Evolutionary conservation across 2,329 filamentous ascomycete genomes (phyloP).

Genomic region (Nakataea oryzae): DNA sequence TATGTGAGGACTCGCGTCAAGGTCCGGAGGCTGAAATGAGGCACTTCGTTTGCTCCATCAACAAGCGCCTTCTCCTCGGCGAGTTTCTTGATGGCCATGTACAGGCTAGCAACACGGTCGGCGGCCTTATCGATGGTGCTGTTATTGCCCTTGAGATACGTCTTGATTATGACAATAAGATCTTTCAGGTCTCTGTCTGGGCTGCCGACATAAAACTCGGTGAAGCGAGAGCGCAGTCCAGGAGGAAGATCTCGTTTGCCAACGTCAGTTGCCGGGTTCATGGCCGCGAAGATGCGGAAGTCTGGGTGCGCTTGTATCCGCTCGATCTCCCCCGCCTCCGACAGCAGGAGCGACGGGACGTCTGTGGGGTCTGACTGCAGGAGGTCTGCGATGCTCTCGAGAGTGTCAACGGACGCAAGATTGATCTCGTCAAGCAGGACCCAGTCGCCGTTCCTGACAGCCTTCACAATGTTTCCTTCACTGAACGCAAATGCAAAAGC

Average conservation of each 20-base stretch:
- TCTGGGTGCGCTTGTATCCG: slow-evolving; percentile 81
- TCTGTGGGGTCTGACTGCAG: slow-evolving; percentile 62
- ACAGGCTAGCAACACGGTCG: slow-evolving; percentile 75
- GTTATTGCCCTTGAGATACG: slow-evolving; percentile 67
- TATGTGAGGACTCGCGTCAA: slow-evolving; percentile 85
- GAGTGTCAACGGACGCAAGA: slow-evolving; percentile 82
- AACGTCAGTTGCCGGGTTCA: slow-evolving; percentile 97
- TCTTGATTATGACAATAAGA: slow-evolving; percentile 76
- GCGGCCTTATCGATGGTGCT: slow-evolving; percentile 62
- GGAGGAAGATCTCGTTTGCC: slow-evolving; percentile 90
- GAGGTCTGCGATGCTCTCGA: slow-evolving; percentile 88
- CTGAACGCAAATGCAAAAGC: slow-evolving; percentile 90
- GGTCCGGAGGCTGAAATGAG: slow-evolving; percentile 93
- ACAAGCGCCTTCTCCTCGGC: slow-evolving; percentile 77
- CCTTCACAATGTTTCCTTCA: slow-evolving; percentile 92
- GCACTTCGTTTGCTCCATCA: slow-evolving; percentile 90
- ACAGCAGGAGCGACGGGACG: slow-evolving; percentile 73
- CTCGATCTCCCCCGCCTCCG: slow-evolving; percentile 89
- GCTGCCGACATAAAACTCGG: slow-evolving; percentile 87
- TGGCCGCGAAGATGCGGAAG: slow-evolving; percentile 94
- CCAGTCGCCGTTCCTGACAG: slow-evolving; percentile 94
- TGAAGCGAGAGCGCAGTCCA: slow-evolving; percentile 84
- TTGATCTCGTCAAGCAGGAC: slow-evolving; percentile 96
- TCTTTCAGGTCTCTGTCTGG: slow-evolving; percentile 83
- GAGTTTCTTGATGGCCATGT: slow-evolving; percentile 75